Conservation (phyloP, 2,329 filamentous ascomycete genomes). For the Cladosporium austrohemisphaericum region DNA sequence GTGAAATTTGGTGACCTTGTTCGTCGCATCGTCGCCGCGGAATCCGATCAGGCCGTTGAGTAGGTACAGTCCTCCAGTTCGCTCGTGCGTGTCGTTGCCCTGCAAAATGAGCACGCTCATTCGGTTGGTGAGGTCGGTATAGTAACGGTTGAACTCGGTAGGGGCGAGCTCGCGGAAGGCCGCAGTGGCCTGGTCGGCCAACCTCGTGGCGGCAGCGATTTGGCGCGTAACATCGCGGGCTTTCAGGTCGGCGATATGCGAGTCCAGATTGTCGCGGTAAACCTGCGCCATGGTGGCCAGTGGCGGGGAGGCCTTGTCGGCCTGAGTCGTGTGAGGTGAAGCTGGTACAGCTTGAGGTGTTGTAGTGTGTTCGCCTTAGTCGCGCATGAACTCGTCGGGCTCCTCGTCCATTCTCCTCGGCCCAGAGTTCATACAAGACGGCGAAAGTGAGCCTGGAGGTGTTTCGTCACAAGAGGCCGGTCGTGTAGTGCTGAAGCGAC, state of each 20-base stretch:
- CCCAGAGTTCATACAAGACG: too few relatives aligned
- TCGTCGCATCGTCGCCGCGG: slow-evolving; percentile 86
- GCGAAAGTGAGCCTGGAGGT: too few relatives aligned
- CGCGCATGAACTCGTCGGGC: slow-evolving; percentile 12
- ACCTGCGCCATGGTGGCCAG: slow-evolving; percentile 27
- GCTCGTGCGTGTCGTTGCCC: slow-evolving; percentile 80
- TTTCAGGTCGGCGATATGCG: slow-evolving; percentile 31
- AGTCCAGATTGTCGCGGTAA: slow-evolving; percentile 30
- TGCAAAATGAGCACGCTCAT: slow-evolving; percentile 75
- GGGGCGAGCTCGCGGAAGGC: slow-evolving; percentile 62
- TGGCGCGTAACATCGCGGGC: slow-evolving; percentile 27
- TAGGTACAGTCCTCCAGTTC: slow-evolving; percentile 86
- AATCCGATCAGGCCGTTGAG: slow-evolving; percentile 93
- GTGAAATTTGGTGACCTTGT: slow-evolving; percentile 92
- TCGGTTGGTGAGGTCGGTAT: slow-evolving; percentile 60
- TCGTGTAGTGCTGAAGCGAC: too few relatives aligned
- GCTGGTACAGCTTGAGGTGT: background rate
- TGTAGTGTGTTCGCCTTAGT: slow-evolving; percentile 6
- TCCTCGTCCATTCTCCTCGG: slow-evolving; percentile 15
- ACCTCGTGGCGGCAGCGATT: slow-evolving; percentile 27
- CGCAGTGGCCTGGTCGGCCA: slow-evolving; percentile 30
- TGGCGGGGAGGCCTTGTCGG: slow-evolving; percentile 8
- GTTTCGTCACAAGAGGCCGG: too few relatives aligned
- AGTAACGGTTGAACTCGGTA: slow-evolving; percentile 72
- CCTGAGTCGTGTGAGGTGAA: background rate